Conservation (phyloP, 352 stramenopile species). For the Phytophthora sp. region DNA sequence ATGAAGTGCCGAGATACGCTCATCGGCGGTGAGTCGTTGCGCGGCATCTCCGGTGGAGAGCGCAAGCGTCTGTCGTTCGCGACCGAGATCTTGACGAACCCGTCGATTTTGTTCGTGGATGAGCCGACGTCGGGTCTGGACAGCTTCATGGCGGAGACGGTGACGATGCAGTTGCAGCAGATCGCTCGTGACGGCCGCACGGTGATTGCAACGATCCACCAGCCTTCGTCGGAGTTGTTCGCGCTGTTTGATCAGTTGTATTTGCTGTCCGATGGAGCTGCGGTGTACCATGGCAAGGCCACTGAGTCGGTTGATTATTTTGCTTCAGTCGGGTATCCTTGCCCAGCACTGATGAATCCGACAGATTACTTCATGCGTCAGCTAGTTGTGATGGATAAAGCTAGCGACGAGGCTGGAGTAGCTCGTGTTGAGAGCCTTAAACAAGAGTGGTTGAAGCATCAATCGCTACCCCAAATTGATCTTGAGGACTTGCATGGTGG, state of each 20-base stretch:
- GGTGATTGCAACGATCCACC: constrained; percentile 87
- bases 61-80: constrained; percentile 81
- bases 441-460: constrained; percentile 25
- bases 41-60: constrained; percentile 72
- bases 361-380: constrained; percentile 53
- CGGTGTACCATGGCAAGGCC: constrained; percentile 42
- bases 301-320: constrained; percentile 42
- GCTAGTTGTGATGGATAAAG: constrained; percentile 39
- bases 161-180: constrained; percentile 51
- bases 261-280: constrained; percentile 33
- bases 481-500: background rate
- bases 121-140: constrained; percentile 69
- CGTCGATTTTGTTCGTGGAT: constrained; percentile 76
- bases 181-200: constrained; percentile 81
- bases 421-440: constrained; percentile 26
- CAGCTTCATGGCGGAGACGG: constrained; percentile 50
- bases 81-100: constrained; percentile 73
- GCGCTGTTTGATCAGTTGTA: constrained; percentile 46
- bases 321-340: constrained; percentile 27
- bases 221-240: constrained; percentile 62
- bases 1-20: constrained; percentile 48
- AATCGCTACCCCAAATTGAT: constrained; percentile 10
- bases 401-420: constrained; percentile 27
- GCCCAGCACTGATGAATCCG: constrained; percentile 42
- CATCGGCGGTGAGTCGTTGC: constrained; percentile 42